A percentile compares a stretch with the other conserved stretches of the same genome.
Conservation (phyloP, 441 rosid genomes). For the Metrosideros polymorpha region DNA sequence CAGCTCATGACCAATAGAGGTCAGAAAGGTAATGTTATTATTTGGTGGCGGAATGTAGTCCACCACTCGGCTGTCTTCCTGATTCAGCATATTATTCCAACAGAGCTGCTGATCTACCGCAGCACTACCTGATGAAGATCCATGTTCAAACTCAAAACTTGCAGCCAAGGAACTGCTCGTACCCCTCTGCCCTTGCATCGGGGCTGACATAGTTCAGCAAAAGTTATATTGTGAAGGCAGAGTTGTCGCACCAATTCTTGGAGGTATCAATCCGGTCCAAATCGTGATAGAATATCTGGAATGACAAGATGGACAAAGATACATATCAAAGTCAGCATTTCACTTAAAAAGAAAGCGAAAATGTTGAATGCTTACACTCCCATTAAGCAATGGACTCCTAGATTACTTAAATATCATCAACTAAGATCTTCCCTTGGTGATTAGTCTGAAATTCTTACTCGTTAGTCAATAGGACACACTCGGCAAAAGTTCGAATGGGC, state of each 20-base stretch:
- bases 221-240: not conserved
- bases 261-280: not conserved
- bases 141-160: conserved; percentile 6
- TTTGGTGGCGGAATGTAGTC: not conserved
- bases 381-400: not conserved
- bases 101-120: conserved; percentile 4
- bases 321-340: not conserved
- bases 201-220: not conserved
- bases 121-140: conserved; percentile 6
- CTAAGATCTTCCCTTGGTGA: not conserved
- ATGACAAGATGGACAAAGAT: not conserved
- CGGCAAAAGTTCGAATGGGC: not conserved
- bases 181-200: conserved; percentile 16
- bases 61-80: not conserved
- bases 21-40: conserved; percentile 1
- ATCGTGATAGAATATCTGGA: not conserved
- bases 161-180: conserved; percentile 5
- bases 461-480: not conserved
- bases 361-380: not conserved
- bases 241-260: not conserved
- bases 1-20: conserved; percentile 1
- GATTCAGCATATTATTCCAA: conserved; percentile 2
- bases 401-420: not conserved
- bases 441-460: not conserved
- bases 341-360: not conserved